Evolutionary conservation across 495 filamentous ascomycete species (phyloP), one percentile per base, ranked within the genome.

Genomic region (Parathielavia hyrcaniae): DNA sequence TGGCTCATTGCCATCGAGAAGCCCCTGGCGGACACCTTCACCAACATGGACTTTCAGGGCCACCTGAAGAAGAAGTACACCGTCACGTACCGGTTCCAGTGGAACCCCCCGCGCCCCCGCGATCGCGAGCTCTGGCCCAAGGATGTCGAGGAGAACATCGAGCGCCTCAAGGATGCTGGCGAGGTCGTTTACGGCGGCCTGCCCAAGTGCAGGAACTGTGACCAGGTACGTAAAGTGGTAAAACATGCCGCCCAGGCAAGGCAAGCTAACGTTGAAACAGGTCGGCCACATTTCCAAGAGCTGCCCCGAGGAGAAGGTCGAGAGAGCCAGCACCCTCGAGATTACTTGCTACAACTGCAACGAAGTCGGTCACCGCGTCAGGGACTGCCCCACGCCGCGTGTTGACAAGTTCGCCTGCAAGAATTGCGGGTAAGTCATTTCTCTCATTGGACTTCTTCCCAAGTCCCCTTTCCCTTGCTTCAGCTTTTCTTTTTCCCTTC

Each of bases 11-110:
- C 86, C 19, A 70, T 87, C 57, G 85, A 89, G 81, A 79, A 85
- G 58, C 75, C 79, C 13, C 75, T 86, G 8, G 68, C 76, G 0
- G 64, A 76, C 16, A 85, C 84, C 5, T 79, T 87, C 61, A 91
- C 83, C 55, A 81, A 88, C 58, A 89, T 97, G 72, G 84, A 93
- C 59, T 78, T 96, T 10, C 86, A 96, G 61, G 93, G 93, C 20
- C 85, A 90, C 55, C 67, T 85, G 2, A 81, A 87, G 64, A 83
- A 85, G 66, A 86, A 86, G 63, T 96, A 87, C 65, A 76, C 81
- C 13, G 83, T 95, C 58, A 81, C 81, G 0, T 88, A 87, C 64
- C 85, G 82, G 59, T 85, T 82, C 64, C 77, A 74, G 39, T 63
- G 74, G 20, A 86, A 86, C 62, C 82, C 89, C 0, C 76, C 76